Evolutionary conservation across 1,284 basidiomycete genomes (phyloP).

Genomic region (Golubevia pallescens): DNA sequence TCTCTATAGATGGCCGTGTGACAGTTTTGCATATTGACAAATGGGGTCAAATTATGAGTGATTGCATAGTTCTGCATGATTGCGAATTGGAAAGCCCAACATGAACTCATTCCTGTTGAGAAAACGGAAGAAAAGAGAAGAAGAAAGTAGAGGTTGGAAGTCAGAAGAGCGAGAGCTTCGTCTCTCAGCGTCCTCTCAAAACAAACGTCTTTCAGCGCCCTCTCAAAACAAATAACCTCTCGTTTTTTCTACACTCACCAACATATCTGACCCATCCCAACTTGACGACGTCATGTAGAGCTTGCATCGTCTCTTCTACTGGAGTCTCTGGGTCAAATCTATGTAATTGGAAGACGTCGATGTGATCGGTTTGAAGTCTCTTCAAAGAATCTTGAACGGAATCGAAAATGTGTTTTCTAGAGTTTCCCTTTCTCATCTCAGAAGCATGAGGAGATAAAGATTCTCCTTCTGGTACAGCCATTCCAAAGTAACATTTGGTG

Average conservation of each 20-base stretch:
- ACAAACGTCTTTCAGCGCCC: not conserved
- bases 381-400: slow-evolving; percentile 67
- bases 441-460: slow-evolving; percentile 7
- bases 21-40: slow-evolving; percentile 63
- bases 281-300: slow-evolving; percentile 67
- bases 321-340: slow-evolving; percentile 65
- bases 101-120: slow-evolving; percentile 47
- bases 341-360: slow-evolving; percentile 69
- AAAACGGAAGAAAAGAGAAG: not conserved
- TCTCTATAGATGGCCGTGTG: slow-evolving; percentile 30
- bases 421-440: slow-evolving; percentile 62
- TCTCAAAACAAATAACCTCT: not conserved
- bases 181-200: too few relatives aligned
- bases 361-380: slow-evolving; percentile 66
- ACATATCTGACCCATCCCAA: slow-evolving; percentile 67
- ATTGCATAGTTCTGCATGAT: slow-evolving; percentile 66
- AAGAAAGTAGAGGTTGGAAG: too few relatives aligned
- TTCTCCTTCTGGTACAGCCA: slow-evolving; percentile 22
- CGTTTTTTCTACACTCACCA: slow-evolving; percentile 52
- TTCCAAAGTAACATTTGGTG: slow-evolving; percentile 64
- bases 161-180: slow-evolving; percentile 13
- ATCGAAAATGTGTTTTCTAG: slow-evolving; percentile 67
- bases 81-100: slow-evolving; percentile 67
- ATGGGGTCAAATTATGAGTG: slow-evolving; percentile 65
- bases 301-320: slow-evolving; percentile 67